Evolutionary conservation across 2,329 filamentous ascomycete species (phyloP), one percentile per base, ranked within the genome.

Genomic region (Apiospora marii): DNA sequence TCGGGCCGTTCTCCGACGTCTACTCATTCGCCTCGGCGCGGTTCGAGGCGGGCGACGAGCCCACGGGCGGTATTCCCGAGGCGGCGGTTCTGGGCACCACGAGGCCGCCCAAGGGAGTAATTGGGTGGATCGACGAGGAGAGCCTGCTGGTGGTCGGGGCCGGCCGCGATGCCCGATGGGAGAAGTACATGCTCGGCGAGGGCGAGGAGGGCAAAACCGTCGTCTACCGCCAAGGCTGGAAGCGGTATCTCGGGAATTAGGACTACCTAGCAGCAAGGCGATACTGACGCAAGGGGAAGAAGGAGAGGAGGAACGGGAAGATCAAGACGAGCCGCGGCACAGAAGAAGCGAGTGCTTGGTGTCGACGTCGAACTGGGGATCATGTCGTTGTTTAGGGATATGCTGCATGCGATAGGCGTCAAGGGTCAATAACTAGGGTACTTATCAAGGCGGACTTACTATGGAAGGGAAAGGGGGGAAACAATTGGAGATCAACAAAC

Each of bases 1-100:
- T 97, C 71, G 90, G 98, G 76, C 96, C 96, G 1, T 97, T 98
- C 80, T 96, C 94, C 1, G 96, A 98, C 76, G 89, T 92, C 12
- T 98, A 98, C 81, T 97, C 94, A 0, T 95, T 96, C 78, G 89
- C 94, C 4, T 94, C 92, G 53, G 89, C 90, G 3, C 91, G 92
- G 46, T 98, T 98, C 77, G 92, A 96, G 77, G 92, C 94, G 49
- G 94, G 94, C 3, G 92, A 96, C 44, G 94, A 97, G 78, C 49
- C 68, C 19, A 85, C 87, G 41, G 80, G 84, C 51, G 85, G 84
- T 16, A 27, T 82, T 82, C 0, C 82, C 84, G 72, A 83, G 83
- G 3, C 85, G 85, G 43, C 85, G 1, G 85, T 87, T 2, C 80
- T 89, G 12, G 86, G 87, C 2, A 88, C 86, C 22, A 83, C 85